Percentiles rank a stretch among this genome's conserved stretches.
Conservation (phyloP, 2,329 filamentous ascomycete species). For the Exophiala lecanii-corni region DNA sequence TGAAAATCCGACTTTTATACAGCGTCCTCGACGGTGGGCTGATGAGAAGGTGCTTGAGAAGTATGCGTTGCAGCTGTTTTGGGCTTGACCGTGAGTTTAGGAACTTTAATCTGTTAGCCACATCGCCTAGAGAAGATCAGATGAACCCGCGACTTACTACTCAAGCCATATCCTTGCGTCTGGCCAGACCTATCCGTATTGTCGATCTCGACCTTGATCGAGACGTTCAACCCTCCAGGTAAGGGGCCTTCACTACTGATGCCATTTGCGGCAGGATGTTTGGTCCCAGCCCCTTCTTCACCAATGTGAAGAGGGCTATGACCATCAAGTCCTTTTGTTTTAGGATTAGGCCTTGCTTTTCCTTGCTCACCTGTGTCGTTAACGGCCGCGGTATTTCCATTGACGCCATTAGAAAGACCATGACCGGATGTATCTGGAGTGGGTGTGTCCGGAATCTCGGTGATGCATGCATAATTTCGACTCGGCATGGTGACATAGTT, state of each 20-base stretch:
- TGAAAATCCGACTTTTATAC: too few species aligned
- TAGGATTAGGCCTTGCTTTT: constrained; percentile 20
- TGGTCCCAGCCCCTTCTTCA: constrained; percentile 72
- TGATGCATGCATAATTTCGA: constrained; percentile 61
- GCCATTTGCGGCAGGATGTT: constrained; percentile 64
- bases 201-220: constrained; percentile 45
- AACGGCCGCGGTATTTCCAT: constrained; percentile 8
- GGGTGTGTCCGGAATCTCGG: constrained; percentile 41
- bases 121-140: not conserved
- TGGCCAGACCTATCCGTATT: constrained; percentile 37
- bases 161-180: constrained; percentile 47
- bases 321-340: constrained; percentile 50
- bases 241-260: constrained; percentile 35
- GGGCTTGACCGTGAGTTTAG: constrained; percentile 12
- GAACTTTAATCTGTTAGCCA: constrained; percentile 9
- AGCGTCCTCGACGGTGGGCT: not conserved
- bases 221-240: constrained; percentile 41
- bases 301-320: constrained; percentile 70
- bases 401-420: constrained; percentile 25
- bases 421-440: not conserved
- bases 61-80: not conserved
- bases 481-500: constrained; percentile 83
- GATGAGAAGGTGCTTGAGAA: not conserved
- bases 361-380: constrained; percentile 20
- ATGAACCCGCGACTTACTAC: too few species aligned